A percentile compares a stretch with the other conserved stretches of the same genome.
Conservation (phyloP, 2,329 filamentous ascomycete genomes). For the Colletotrichum agaves region DNA sequence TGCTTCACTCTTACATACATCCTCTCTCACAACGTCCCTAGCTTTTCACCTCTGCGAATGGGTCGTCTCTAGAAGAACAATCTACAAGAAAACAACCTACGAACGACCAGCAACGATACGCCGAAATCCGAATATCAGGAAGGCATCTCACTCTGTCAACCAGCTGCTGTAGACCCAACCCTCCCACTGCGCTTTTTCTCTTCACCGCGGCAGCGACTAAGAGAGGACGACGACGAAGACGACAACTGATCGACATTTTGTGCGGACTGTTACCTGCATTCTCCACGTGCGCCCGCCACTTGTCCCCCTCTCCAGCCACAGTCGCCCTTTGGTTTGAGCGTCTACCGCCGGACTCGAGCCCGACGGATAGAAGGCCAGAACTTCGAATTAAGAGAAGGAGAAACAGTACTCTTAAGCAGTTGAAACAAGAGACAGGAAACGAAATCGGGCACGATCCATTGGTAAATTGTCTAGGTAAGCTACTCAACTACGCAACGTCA, state of each 20-base stretch:
- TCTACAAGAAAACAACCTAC: neutral
- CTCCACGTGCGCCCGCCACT: constrained; percentile 31
- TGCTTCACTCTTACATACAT: neutral
- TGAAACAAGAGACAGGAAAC: neutral
- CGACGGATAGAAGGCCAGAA: neutral
- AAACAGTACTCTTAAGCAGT: too few species aligned
- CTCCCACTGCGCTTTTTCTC: neutral
- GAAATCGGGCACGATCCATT: neutral
- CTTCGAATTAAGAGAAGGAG: neutral
- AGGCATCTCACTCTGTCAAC: neutral
- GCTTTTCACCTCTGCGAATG: neutral
- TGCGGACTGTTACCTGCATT: constrained; percentile 27
- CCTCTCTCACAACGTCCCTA: neutral
- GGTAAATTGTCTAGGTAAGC: constrained; percentile 24
- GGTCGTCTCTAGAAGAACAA: neutral
- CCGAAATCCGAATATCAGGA: neutral
- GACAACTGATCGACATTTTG: constrained; percentile 26
- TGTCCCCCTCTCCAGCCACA: neutral
- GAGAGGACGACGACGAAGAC: constrained; percentile 11
- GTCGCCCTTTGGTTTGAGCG: constrained; percentile 19
- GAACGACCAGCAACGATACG: neutral
- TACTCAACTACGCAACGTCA: neutral
- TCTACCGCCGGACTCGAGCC: constrained; percentile 14
- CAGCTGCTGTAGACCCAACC: constrained; percentile 25
- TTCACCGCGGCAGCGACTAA: constrained; percentile 20